Conservation (phyloP, 2,329 filamentous ascomycete species). For the Calcarisporium arbuscula region DNA sequence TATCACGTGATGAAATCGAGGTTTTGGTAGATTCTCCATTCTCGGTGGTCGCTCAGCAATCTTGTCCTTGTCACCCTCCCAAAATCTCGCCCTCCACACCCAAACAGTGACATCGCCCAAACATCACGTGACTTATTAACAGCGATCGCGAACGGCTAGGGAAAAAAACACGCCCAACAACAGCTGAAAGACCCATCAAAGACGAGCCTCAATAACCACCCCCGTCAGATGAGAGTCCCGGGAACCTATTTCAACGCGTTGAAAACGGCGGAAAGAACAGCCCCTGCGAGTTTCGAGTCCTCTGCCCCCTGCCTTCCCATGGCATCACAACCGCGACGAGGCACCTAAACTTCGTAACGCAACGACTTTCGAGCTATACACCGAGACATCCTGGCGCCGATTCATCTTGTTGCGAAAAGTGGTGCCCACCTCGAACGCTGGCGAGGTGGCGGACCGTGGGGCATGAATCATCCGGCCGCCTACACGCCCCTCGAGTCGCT, state of each 20-base stretch:
- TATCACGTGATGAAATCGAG: constrained; percentile 21
- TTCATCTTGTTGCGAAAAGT: constrained; percentile 46
- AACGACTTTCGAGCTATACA: too few relatives aligned
- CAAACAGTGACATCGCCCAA: constrained; percentile 13
- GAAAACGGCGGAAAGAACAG: constrained; percentile 24
- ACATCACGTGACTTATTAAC: constrained; percentile 25
- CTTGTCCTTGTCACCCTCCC: constrained; percentile 11
- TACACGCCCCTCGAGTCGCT: constrained; percentile 85
- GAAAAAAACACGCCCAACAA: constrained; percentile 17
- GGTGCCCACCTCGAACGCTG: constrained; percentile 49
- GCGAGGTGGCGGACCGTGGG: constrained; percentile 49
- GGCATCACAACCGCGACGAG: too few relatives aligned
- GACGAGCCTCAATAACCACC: constrained; percentile 15
- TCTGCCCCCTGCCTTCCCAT: too few relatives aligned
- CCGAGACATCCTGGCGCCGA: constrained; percentile 46
- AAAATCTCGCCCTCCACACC: constrained; percentile 2
- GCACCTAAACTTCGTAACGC: too few relatives aligned
- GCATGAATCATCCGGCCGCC: constrained; percentile 52
- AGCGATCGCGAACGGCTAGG: constrained; percentile 18
- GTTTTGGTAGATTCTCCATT: too few relatives aligned
- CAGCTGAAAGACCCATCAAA: constrained; percentile 13
- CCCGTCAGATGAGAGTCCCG: constrained; percentile 21
- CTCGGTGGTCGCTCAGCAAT: too few relatives aligned
- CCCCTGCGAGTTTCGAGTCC: constrained; percentile 22
- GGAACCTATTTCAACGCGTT: too few relatives aligned